Evolutionary conservation across 495 filamentous ascomycete genomes (phyloP), one percentile per base, ranked within the genome.

Genomic region (Daldinia childiae): DNA sequence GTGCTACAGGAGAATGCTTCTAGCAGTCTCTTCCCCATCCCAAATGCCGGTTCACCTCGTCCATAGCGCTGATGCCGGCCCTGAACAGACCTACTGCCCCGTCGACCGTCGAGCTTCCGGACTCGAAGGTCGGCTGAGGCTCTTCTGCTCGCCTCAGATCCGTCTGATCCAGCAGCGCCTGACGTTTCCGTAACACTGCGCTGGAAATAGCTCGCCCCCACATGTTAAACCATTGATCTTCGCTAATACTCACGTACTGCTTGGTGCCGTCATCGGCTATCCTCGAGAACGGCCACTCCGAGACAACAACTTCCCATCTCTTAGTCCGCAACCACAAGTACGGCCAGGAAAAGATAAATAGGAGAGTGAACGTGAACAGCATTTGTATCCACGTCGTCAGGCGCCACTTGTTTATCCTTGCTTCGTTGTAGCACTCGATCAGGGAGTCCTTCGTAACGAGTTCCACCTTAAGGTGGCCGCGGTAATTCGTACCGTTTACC

Each of bases 321-420:
- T 85, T 85, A 14, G 90, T 91, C 6, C 82, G 72, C 72, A 90
- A 84, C 80, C 85, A 89, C 30, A 91, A 78, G 50, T 86, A 82
- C 15, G 89, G 90, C 90, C 90, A 91, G 17, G 82, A 77, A 72
- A 91, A 82, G 38, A 91, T 70, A 81, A 88, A 89, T 45, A 89
- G 76, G 59, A 91, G 85, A 3, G 84, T 87, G 12, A 90, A 73
- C 72, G 84, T 86, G 78, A 89, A 90, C 38, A 91, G 24, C 84
- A 82, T 88, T 9, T 81, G 73, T 29, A 90, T 81, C 83, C 86
- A 91, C 11, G 57, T 66, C 4, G 81, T 89, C 58, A 84, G 77
- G 3, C 90, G 84, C 84, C 86, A 87, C n/a, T 75, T 38, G 60
- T 90, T 90, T 58, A 84, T 81, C 58, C 75, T 81, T 50, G 82